Evolutionary conservation across 129 eudicot species (phyloP), one percentile per base, ranked within the genome.

Genomic region (Pittosporum tobira): DNA sequence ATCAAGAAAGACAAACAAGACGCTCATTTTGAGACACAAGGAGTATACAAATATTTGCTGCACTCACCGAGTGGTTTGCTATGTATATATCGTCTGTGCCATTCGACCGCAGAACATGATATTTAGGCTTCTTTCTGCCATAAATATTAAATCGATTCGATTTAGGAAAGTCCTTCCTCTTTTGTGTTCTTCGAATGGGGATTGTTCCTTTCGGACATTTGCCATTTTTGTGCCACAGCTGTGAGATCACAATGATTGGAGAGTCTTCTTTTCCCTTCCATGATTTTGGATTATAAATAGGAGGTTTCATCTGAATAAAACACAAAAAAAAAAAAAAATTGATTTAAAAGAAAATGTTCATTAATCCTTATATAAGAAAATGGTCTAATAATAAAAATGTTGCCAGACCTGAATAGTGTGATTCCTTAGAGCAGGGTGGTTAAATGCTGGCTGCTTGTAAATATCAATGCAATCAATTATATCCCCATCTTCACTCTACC

Each of bases 371-470:
- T n/a, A n/a, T n/a, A n/a, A n/a, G n/a, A n/a, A n/a, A n/a, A n/a
- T n/a, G n/a, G n/a, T n/a, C n/a, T n/a, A n/a, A n/a, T n/a, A 28
- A 52, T 1, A 6, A 8, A 27, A 5, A 52, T 25, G 21, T n/a
- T n/a, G n/a, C n/a, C n/a, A 51, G 20, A 73, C 89, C 86, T 73
- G 95, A 5, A 81, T 79, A 12, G 53, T 79, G 63, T 86, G 90
- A 71, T 74, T 79, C 50, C 60, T 67, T 5, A 83, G 42, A 30
- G 61, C 60, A 1, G 93, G 93, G 56, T 83, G 93, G 19, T 71
- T 48, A 57, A 83, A 79, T 59, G 84, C 87, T 22, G 87, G 87
- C 53, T 83, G 87, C n/a, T 73, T 68, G 59, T 73, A 76, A 4
- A 84, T 67, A 51, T 70, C 70, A 58, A 79, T 68, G 40, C 93